Percentiles rank a stretch among this genome's conserved stretches.
These are phyloP conservation scores for Triglochin maritima DNA, from an alignment of 106 monocot species.

Conservation along the genomic window DNA sequence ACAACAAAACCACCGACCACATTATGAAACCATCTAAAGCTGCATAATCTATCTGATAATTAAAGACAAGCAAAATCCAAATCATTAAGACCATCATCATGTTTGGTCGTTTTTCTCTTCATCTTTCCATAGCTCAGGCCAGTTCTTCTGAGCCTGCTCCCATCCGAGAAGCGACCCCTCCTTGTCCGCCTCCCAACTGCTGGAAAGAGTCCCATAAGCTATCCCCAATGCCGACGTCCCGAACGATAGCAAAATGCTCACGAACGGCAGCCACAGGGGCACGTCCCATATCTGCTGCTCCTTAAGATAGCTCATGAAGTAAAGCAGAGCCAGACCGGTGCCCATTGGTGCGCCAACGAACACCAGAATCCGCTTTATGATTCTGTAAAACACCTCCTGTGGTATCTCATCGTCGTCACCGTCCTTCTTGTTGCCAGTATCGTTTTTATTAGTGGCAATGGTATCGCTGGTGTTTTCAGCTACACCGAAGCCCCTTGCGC, in stretches of 20 bases:
- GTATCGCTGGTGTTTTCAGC: not conserved
- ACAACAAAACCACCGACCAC: too few relatives aligned
- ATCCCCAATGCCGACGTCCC: slow-evolving; percentile 71
- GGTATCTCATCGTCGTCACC: slow-evolving; percentile 58
- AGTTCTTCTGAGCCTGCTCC: slow-evolving; percentile 50
- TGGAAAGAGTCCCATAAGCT: slow-evolving; percentile 66
- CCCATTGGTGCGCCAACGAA: slow-evolving; percentile 57
- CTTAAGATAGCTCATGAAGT: slow-evolving; percentile 25
- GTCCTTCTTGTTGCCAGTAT: not conserved
- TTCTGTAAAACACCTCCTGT: slow-evolving; percentile 51
- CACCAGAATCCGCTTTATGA: slow-evolving; percentile 34
- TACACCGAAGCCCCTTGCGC: not conserved
- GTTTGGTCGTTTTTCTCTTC: slow-evolving; percentile 12
- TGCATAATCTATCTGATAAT: too few relatives aligned
- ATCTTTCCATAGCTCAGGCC: slow-evolving; percentile 73
- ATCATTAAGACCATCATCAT: not conserved
- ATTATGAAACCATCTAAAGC: too few relatives aligned
- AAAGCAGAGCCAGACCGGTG: slow-evolving; percentile 37
- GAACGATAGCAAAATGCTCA: slow-evolving; percentile 35
- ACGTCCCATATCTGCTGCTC: slow-evolving; percentile 22
- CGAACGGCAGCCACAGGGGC: slow-evolving; percentile 54
- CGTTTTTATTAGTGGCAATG: not conserved
- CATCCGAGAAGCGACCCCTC: slow-evolving; percentile 60
- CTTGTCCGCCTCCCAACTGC: slow-evolving; percentile 60
- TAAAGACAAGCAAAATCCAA: not conserved